These are phyloP conservation scores for Blastosporella zonata DNA, from an alignment of 1,284 basidiomycete species.

Conservation along the genomic window DNA sequence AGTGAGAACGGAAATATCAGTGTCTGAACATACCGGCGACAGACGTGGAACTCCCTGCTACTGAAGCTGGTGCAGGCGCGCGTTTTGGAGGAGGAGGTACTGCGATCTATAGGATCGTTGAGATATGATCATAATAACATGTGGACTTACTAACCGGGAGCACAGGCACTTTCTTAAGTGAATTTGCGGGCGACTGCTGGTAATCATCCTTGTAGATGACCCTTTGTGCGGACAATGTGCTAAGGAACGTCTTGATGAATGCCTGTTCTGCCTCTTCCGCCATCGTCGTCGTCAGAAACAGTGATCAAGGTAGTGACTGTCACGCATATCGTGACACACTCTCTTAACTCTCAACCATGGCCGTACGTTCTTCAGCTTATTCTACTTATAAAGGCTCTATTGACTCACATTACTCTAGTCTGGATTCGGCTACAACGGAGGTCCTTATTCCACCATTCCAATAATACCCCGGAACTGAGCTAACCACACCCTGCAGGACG, in stretches of 20 bases:
- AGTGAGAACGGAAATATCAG: background rate
- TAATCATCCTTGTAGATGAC: constrained; percentile 74
- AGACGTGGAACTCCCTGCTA: constrained; percentile 25
- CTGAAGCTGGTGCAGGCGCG: constrained; percentile 24
- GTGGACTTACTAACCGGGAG: constrained; percentile 53
- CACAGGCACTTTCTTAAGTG: constrained; percentile 71
- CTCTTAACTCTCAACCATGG: constrained; percentile 27
- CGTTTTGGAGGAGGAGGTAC: constrained; percentile 57
- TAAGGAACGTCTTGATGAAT: constrained; percentile 73
- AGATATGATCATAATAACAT: constrained; percentile 4
- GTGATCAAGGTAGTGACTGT: constrained; percentile 9
- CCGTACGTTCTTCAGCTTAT: constrained; percentile 27
- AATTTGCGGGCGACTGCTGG: constrained; percentile 68
- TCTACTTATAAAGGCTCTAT: constrained; percentile 3
- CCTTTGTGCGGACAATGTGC: constrained; percentile 65
- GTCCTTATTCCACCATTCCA: constrained; percentile 20
- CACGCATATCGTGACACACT: constrained; percentile 10
- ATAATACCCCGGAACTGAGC: background rate
- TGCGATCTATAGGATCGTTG: constrained; percentile 41
- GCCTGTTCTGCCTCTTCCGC: constrained; percentile 59
- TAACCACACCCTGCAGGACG: constrained; percentile 50
- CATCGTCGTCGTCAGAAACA: constrained; percentile 22
- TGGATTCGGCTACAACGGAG: constrained; percentile 41
- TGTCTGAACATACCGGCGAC: constrained; percentile 34
- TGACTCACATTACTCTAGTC: constrained; percentile 27